Conservation (phyloP, 768 basidiomycete genomes). For the Agaricus sinodeliciosus region DNA sequence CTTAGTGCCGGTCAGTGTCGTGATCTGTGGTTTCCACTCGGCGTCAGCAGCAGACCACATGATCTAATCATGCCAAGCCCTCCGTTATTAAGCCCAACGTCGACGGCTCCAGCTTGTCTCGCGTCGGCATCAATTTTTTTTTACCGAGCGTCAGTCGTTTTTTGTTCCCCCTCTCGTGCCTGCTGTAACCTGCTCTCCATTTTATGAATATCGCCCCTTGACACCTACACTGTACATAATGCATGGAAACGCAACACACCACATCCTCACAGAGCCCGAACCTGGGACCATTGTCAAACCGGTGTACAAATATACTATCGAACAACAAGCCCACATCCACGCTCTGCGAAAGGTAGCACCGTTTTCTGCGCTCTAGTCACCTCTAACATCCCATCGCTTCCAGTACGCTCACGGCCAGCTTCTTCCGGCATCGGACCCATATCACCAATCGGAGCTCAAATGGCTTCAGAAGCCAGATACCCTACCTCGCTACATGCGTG, state of each 20-base stretch:
- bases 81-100: too few relatives aligned
- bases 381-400: not conserved
- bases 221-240: not conserved
- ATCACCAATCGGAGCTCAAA: constrained; percentile 68
- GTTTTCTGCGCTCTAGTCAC: not conserved
- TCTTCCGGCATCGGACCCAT: constrained; percentile 63
- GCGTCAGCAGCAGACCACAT: too few relatives aligned
- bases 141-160: not conserved
- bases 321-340: constrained; percentile 53
- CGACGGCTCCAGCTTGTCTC: too few relatives aligned
- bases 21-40: too few relatives aligned
- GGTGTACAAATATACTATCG: constrained; percentile 52
- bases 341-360: constrained; percentile 50
- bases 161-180: not conserved
- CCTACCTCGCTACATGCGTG: constrained; percentile 73
- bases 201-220: not conserved
- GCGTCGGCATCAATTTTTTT: too few relatives aligned
- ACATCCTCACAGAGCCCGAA: constrained; percentile 50
- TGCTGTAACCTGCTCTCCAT: not conserved
- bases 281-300: constrained; percentile 48
- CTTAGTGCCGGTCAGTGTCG: too few relatives aligned
- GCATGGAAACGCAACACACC: constrained; percentile 8
- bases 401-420: constrained; percentile 65
- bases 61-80: too few relatives aligned
- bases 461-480: constrained; percentile 71